Percentiles rank a stretch among this genome's conserved stretches.
Evolutionary conservation across 345 rosid genomes (phyloP).

Genomic region (Gynandropsis gynandra): DNA sequence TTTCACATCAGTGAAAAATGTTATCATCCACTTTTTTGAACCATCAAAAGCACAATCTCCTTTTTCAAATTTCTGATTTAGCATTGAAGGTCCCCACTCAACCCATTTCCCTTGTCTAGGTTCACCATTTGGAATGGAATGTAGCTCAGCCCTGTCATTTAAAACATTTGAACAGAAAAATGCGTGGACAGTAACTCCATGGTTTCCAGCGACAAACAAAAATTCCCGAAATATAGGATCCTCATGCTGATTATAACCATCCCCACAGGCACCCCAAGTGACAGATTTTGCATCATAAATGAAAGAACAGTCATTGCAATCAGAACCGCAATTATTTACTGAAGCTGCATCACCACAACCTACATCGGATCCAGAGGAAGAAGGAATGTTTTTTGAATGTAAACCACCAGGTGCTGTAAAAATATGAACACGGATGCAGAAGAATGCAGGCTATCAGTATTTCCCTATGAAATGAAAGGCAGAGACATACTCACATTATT

Average conservation of each 20-base stretch:
- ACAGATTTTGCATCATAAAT: conserved; percentile 66
- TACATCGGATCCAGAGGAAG: conserved; percentile 43
- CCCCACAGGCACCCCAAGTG: conserved; percentile 90
- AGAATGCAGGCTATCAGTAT: conserved; percentile 34
- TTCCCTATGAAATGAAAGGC: conserved; percentile 20
- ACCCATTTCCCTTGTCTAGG: conserved; percentile 72
- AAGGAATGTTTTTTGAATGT: conserved; percentile 37
- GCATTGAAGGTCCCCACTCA: conserved; percentile 75
- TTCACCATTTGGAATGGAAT: conserved; percentile 34
- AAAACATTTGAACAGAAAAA: conserved; percentile 42
- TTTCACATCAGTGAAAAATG: conserved; percentile 59
- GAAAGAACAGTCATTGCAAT: conserved; percentile 39
- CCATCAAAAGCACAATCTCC: conserved; percentile 28
- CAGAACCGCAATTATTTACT: conserved; percentile 29
- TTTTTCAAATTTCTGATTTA: conserved; percentile 28
- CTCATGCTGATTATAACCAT: conserved; percentile 50
- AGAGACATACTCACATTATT: conserved; percentile 3
- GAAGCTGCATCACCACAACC: conserved; percentile 41
- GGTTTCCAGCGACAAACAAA: conserved; percentile 62
- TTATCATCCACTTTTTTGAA: conserved; percentile 70
- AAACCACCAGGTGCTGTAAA: conserved; percentile 29
- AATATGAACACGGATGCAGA: conserved; percentile 13
- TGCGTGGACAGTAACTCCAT: conserved; percentile 78
- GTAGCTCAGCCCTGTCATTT: conserved; percentile 23
- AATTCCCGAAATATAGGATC: conserved; percentile 66